These are phyloP conservation scores for Nicotiana otophora DNA, from an alignment of 257 asterid genomes.

Conservation along the genomic window DNA sequence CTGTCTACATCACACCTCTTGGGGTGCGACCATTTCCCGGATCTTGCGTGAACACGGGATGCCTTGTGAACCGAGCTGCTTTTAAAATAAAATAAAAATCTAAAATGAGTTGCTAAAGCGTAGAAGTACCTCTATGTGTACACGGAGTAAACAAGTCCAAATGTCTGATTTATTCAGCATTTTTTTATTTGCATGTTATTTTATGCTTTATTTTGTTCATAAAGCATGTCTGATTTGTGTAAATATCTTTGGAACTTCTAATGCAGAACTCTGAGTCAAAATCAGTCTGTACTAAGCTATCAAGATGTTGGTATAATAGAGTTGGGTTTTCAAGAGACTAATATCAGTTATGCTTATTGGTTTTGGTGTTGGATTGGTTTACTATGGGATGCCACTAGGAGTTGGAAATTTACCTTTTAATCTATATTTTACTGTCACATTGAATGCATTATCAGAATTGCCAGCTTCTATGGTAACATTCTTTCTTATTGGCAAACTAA, in stretches of 20 bases:
- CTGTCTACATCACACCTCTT: too few relatives aligned
- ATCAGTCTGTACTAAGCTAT: constrained; percentile 36
- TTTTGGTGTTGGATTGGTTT: constrained; percentile 51
- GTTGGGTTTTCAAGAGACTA: constrained; percentile 49
- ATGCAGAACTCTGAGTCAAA: constrained; percentile 5
- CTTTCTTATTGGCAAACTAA: not conserved
- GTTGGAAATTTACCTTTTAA: too few relatives aligned
- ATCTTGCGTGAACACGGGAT: too few relatives aligned
- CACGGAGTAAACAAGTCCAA: too few relatives aligned
- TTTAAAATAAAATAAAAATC: too few relatives aligned
- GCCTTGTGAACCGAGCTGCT: too few relatives aligned
- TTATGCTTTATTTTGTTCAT: too few relatives aligned
- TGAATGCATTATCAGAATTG: too few relatives aligned
- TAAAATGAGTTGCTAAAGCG: not conserved
- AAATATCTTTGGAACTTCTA: not conserved
- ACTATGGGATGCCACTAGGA: constrained; percentile 48
- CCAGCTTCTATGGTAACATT: too few relatives aligned
- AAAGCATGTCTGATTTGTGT: not conserved
- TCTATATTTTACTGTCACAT: too few relatives aligned
- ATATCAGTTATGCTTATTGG: constrained; percentile 41
- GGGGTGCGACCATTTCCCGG: too few relatives aligned
- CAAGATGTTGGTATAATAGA: constrained; percentile 28
- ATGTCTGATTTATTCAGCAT: not conserved
- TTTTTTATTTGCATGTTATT: not conserved
- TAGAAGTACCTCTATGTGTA: not conserved